These are phyloP conservation scores for Trichoderma sp. DNA, from an alignment of 2,329 filamentous ascomycete species.

Conservation along the genomic window DNA sequence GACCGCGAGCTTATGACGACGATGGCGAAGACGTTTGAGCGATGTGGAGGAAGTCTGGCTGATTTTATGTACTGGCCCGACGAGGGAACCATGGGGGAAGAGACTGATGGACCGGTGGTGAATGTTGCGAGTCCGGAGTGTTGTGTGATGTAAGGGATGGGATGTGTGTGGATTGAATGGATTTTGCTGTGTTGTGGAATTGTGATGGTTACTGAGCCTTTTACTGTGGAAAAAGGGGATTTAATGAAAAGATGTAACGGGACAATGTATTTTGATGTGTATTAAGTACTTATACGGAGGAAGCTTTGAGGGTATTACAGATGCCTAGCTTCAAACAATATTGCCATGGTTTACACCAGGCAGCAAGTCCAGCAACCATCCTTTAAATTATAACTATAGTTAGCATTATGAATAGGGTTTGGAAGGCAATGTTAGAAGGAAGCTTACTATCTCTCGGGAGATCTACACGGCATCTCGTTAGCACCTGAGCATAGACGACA, in stretches of 20 bases:
- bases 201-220: background rate
- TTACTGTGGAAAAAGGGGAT: too few species aligned
- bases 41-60: background rate
- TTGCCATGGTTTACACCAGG: background rate
- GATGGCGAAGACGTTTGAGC: background rate
- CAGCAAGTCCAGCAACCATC: constrained; percentile 9
- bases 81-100: background rate
- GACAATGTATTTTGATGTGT: background rate
- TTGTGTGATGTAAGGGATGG: background rate
- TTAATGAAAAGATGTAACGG: background rate
- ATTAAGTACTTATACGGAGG: background rate
- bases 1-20: background rate
- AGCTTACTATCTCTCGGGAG: background rate
- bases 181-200: background rate
- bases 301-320: background rate
- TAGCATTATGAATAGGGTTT: background rate
- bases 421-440: background rate
- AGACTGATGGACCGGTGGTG: background rate
- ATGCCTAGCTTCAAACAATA: background rate
- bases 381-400: background rate
- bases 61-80: background rate
- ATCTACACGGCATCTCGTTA: background rate
- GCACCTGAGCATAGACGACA: background rate
- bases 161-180: background rate
- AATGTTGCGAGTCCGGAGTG: background rate